Base-by-base conservation (phyloP, 2,329 filamentous ascomycete genomes). In the Cladophialophora carrionii region DNA sequence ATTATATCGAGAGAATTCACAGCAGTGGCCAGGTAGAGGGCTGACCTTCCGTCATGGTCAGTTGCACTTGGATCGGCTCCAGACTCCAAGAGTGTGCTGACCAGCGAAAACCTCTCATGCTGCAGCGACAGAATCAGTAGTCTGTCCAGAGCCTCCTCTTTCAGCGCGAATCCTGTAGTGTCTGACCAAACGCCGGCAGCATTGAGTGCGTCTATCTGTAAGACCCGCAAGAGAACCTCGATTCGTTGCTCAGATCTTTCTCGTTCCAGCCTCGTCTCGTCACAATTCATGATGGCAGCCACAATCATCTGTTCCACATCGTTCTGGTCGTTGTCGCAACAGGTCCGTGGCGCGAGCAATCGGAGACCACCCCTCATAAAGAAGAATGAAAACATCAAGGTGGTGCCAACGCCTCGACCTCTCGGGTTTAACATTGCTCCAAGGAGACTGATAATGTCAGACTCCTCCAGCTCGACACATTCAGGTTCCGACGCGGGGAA, bases 371-470 rank as follows among this genome's bases (percentile, higher is more conserved):
- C 52, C 31, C 17, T 41, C 43, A 57, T 62, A 29, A 56, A 57
- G 41, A 62, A 57, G 41, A 62, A 62, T 1, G 57, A 37, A 22
- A 60, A 60, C 48, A 60, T 53, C 57, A 60, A 60, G 29, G 43
- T 43, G n/a, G 57, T 60, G 46, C 57, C 57, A 14, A 37, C 34
- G 20, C n/a, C 29, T 10, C 7, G 31, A 41, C 48, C 20, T 24
- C 34, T 60, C 2, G 57, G 46, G 12, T 60, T 60, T 17, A 60
- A 20, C 46, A 60, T 60, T 26, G 48, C 46, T 20, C 17, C 57
- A 10, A 60, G 43, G 24, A 60, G 34, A 12, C 20, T 20, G n/a
- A 52, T 37, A 41, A 60, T 26, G 17, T 60, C 57, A 9, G 57
- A 60, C 6, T 31, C 48, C 12, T 60, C 48, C 20, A 60, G 24